Base-by-base conservation (phyloP, 495 filamentous ascomycete genomes). In the Penicillium canariense region DNA sequence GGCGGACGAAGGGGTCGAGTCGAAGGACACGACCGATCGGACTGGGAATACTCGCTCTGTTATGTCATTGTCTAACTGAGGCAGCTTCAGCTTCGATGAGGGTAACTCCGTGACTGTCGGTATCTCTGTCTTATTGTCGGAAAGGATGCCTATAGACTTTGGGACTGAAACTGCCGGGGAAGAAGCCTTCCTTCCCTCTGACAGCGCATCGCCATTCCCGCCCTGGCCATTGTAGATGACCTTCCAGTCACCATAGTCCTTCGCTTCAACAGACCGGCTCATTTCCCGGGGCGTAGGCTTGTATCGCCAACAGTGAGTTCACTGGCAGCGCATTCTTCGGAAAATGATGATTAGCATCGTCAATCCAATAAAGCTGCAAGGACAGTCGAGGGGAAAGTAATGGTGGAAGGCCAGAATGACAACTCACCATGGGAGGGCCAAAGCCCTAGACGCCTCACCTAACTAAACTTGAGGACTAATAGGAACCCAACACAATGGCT, bases 11-110 rank as follows among this genome's bases (percentile, higher is more conserved):
- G 55, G 55, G 1, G 45, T 60, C 6, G 62, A 61, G 36, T 68
- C 62, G 4, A 66, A 59, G 0, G 65, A 65, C 22, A 68, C 47
- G 1, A 61, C 54, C 2, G 65, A 68, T 6, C 62, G 65, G 9
- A 68, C 52, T 1, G 65, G 65, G 18, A 68, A 68, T 9, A 68
- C 54, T n/a, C 62, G 57, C 36, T 68, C 65, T 3, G 48, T 36
- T 1, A 50, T 57, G 0, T 66, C 57, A 17, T 36, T 57, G 14
- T 59, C 51, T 4, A 68, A 26, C n/a, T 53, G 49, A n/a, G 65
- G 65, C 3, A 68, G 52, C 31, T 61, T 60, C 34, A 63, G 22
- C 25, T 56, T 66, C 12, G n/a, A 39, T 1, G 56, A 57, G 26
- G 46, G 28, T 10, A 63, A 31, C 46, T 67, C 65, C 0, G 56